Conservation (phyloP, 139 green algal species). For the Microglena sp. region DNA sequence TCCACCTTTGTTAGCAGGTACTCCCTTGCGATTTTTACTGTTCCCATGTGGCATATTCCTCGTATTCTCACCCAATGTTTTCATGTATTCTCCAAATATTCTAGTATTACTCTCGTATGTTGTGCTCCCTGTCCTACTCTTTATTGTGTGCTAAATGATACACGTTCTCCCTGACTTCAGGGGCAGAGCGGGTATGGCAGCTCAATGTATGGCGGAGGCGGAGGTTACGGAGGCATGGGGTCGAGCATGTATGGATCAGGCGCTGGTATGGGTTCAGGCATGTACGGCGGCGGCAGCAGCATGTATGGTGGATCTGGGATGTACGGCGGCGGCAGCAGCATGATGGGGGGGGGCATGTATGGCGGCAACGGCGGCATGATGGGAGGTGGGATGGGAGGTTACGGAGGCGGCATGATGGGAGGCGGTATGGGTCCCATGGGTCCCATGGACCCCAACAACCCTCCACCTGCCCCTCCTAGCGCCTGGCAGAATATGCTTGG, state of each 20-base stretch:
- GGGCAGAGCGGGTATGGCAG: background rate
- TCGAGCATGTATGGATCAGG: constrained; percentile 32
- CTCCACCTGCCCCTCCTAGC: constrained; percentile 28
- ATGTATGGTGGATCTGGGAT: constrained; percentile 22
- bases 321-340: constrained; percentile 31
- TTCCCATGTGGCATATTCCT: no score
- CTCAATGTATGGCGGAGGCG: constrained; percentile 13
- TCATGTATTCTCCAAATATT: no score
- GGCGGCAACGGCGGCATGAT: constrained; percentile 24
- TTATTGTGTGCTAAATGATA: no score
- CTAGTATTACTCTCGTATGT: no score
- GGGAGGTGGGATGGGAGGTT: constrained; percentile 25
- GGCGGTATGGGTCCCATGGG: constrained; percentile 14
- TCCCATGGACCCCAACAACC: constrained; percentile 26
- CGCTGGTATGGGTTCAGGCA: constrained; percentile 20
- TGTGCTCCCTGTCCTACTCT: no score
- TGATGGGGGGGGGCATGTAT: constrained; percentile 29
- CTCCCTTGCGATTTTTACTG: no score
- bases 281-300: constrained; percentile 20
- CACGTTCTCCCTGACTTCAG: no score
- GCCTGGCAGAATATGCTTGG: constrained; percentile 71
- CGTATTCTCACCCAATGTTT: no score
- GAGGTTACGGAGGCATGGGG: constrained; percentile 19
- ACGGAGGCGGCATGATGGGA: constrained; percentile 19
- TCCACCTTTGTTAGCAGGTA: no score